Evolutionary conservation across 1,284 basidiomycete genomes (phyloP), one percentile per base, ranked within the genome.

Genomic region (Apiotrichum veenhuisii): DNA sequence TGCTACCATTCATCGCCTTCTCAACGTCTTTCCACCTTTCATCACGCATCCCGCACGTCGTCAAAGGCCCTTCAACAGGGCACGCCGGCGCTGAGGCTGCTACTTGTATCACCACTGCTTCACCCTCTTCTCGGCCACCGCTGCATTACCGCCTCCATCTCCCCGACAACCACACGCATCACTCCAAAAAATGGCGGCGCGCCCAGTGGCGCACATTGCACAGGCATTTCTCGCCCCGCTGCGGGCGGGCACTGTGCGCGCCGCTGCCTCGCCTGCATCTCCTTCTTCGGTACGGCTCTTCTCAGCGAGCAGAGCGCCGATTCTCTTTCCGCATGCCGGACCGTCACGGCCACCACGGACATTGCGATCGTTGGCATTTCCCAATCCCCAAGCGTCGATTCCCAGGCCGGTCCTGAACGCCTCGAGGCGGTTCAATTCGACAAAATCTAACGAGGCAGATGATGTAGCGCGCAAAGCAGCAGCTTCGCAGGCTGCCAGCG

Each of bases 1-100:
- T 30, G 7, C 30, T 30, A 5, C 40, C 11, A 12, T 45, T 30
- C 25, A 23, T 18, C 25, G 27, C 5, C 23, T 3, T 14, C 20
- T 3, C 33, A 2, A 27, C 41, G 23, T 10, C 9, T 33, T 33
- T 25, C 34, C 20, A 5, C 26, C 47, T 15, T 23, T 42, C 26
- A 34, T 40, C 17, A 14, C 4, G 5, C 30, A 30, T 44, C 36
- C 4, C 25, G 23, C 26, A 17, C 52, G 17, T 33, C 46, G 52
- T 14, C 40, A 50, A 30, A 17, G 38, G 55, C 50, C 34, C 55
- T 57, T 57, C 55, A 57, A 57, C 55, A 57, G 55, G 46, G 50
- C 45, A 11, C 40, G 40, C n/a, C 40, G 40, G 40, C 10, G 20
- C 20, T 8, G n/a, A 22, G 5, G 20, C 10, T 20, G 5, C 8